Evolutionary conservation across 768 basidiomycete species (phyloP).

Genomic region (Gloeophyllum trabeum): DNA sequence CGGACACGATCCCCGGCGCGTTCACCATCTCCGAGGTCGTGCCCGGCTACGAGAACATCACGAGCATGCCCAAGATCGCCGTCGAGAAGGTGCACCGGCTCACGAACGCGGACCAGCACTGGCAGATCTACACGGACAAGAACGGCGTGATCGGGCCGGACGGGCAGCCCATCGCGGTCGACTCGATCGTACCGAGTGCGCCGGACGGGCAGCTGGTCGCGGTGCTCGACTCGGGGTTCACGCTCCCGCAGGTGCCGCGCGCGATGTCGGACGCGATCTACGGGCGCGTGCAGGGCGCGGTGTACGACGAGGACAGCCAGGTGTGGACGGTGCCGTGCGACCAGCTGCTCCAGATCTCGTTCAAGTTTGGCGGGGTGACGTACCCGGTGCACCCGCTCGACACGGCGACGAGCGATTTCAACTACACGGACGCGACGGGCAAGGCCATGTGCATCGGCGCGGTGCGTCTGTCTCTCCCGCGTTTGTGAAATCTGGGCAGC

Average conservation of each 20-base stretch:
- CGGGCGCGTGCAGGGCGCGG: constrained; percentile 63
- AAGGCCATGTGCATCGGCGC: constrained; percentile 54
- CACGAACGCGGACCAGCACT: constrained; percentile 64
- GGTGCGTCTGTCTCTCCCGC: constrained; percentile 27
- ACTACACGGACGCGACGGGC: constrained; percentile 32
- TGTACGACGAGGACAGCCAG: constrained; percentile 40
- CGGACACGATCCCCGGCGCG: constrained; percentile 43
- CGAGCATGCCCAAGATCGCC: constrained; percentile 49
- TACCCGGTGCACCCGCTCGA: constrained; percentile 73
- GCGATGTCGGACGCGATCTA: constrained; percentile 74
- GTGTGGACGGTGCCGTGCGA: constrained; percentile 70
- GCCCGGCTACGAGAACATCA: constrained; percentile 49
- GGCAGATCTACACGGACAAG: constrained; percentile 64
- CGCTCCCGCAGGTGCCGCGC: constrained; percentile 62
- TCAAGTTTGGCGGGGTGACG: constrained; percentile 59
- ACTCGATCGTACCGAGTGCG: constrained; percentile 61
- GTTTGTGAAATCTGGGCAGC: constrained; percentile 7
- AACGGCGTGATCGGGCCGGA: constrained; percentile 70
- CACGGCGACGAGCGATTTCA: constrained; percentile 47
- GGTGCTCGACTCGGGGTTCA: constrained; percentile 67
- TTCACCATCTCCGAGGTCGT: constrained; percentile 59
- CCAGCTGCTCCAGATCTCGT: constrained; percentile 57
- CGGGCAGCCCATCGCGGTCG: constrained; percentile 44
- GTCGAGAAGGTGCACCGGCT: constrained; percentile 55
- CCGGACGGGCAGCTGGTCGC: constrained; percentile 55